Conservation (phyloP, 345 rosid species). For the Populus simonii region DNA sequence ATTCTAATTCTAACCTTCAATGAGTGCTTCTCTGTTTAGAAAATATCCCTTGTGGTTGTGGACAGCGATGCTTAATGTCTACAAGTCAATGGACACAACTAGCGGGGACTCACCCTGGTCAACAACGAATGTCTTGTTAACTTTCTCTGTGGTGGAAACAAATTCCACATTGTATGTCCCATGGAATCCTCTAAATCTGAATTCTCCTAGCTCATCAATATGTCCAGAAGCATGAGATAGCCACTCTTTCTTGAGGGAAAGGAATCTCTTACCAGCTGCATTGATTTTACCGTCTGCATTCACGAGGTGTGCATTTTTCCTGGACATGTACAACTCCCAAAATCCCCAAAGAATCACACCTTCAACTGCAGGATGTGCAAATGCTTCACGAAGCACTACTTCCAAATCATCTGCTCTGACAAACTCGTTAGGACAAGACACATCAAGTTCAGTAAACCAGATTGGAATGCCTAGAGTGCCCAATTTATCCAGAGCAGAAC, state of each 20-base stretch:
- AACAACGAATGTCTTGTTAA: slow-evolving; percentile 20
- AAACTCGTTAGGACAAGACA: slow-evolving; percentile 41
- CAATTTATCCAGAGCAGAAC: slow-evolving; percentile 40
- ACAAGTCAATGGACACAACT: slow-evolving; percentile 20
- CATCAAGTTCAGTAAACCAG: slow-evolving; percentile 60
- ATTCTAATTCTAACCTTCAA: neutral
- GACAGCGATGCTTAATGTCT: neutral
- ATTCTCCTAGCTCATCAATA: slow-evolving; percentile 13
- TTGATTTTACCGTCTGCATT: slow-evolving; percentile 28
- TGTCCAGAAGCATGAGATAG: slow-evolving; percentile 10
- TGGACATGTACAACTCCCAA: slow-evolving; percentile 26
- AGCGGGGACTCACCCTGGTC: slow-evolving; percentile 17
- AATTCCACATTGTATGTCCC: slow-evolving; percentile 20
- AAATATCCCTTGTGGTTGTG: no score
- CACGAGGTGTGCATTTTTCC: slow-evolving; percentile 23
- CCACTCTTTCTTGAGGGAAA: slow-evolving; percentile 26
- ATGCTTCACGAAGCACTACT: slow-evolving; percentile 31
- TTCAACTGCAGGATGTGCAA: slow-evolving; percentile 26
- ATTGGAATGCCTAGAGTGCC: slow-evolving; percentile 51
- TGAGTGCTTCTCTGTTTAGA: no score
- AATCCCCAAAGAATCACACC: slow-evolving; percentile 32
- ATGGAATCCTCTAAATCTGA: slow-evolving; percentile 31
- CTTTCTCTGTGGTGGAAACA: neutral
- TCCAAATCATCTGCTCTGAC: slow-evolving; percentile 23
- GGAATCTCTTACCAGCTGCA: slow-evolving; percentile 27